Percentiles rank a stretch among this genome's conserved stretches.
phyloP scores from a whole-genome alignment of 139 green algal genomes.

The Chlorella sp. region DNA sequence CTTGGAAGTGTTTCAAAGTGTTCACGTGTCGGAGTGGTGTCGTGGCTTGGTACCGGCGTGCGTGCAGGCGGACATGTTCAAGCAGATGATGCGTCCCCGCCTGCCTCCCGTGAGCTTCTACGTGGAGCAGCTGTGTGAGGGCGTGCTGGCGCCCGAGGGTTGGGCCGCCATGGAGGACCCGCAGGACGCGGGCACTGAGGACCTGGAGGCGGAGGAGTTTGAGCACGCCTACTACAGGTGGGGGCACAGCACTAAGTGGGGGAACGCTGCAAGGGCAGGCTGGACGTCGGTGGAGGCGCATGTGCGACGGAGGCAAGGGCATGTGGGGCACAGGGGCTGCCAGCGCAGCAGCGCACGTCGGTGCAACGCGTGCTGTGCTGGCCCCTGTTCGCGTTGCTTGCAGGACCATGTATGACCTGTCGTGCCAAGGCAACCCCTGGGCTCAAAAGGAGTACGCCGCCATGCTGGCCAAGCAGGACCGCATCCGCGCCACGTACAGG shows the following conservation, averaged over 20 bases:
- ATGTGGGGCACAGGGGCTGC: no score
- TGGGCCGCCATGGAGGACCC: conserved; percentile 39
- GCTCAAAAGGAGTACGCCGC: conserved; percentile 45
- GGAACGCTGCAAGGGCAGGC: no score
- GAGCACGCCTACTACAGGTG: conserved; percentile 25
- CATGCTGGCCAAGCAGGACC: conserved; percentile 21
- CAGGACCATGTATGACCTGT: conserved; percentile 29
- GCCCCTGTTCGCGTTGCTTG: no score
- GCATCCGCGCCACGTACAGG: conserved; percentile 10
- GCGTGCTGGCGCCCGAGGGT: conserved; percentile 26
- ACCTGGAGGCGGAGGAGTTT: conserved; percentile 46
- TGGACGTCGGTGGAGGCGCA: no score
- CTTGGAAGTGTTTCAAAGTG: no score
- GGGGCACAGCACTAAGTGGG: neutral
- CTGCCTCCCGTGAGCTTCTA: conserved; percentile 49
- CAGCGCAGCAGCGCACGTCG: no score
- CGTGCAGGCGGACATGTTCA: conserved; percentile 33
- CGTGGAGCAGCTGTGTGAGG: conserved; percentile 41
- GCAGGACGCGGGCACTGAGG: conserved; percentile 38
- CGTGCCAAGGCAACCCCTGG: conserved; percentile 28
- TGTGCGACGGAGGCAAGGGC: no score
- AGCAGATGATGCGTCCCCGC: conserved; percentile 41
- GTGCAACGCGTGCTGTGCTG: no score
- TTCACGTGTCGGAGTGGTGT: no score
- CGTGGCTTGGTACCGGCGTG: no score